Evolutionary conservation across 148 eudicot species (phyloP).

Genomic region (Heliamphora exappendiculata): DNA sequence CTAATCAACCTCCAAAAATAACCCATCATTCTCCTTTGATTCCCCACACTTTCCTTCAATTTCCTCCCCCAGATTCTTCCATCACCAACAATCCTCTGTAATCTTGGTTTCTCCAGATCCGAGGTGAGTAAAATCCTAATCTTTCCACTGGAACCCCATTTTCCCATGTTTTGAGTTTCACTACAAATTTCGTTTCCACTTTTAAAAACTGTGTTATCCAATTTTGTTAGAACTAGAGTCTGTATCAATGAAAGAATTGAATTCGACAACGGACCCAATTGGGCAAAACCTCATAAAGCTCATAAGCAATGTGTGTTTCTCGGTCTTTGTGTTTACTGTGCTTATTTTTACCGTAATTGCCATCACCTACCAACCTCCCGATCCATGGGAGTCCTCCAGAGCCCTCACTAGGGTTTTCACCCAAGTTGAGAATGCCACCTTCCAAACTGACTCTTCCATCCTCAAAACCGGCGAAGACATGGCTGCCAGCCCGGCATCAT

Average conservation of each 20-base stretch:
- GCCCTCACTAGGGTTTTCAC: constrained; percentile 76
- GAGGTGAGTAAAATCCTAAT: too few relatives aligned
- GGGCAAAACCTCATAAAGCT: constrained; percentile 78
- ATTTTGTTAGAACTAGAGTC: not conserved
- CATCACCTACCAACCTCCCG: constrained; percentile 92
- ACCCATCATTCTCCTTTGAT: too few relatives aligned
- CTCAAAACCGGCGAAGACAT: constrained; percentile 82
- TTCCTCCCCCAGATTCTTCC: too few relatives aligned
- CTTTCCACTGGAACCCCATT: too few relatives aligned
- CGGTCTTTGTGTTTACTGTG: constrained; percentile 76
- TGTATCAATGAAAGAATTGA: constrained; percentile 34
- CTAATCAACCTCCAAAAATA: too few relatives aligned
- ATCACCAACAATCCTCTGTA: too few relatives aligned
- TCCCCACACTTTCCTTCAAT: too few relatives aligned
- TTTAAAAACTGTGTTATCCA: not conserved
- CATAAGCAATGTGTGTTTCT: constrained; percentile 88
- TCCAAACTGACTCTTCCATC: constrained; percentile 68
- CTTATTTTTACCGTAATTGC: constrained; percentile 72
- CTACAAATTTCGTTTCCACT: too few relatives aligned
- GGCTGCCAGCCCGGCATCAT: constrained; percentile 25
- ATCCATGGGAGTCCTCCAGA: constrained; percentile 92
- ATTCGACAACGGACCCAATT: constrained; percentile 54
- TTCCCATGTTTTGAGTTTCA: too few relatives aligned
- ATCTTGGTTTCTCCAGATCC: too few relatives aligned
- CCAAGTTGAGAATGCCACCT: constrained; percentile 64